Evolutionary conservation across 2,329 filamentous ascomycete species (phyloP).

Genomic region (Fusarium neocosmosporiellum): DNA sequence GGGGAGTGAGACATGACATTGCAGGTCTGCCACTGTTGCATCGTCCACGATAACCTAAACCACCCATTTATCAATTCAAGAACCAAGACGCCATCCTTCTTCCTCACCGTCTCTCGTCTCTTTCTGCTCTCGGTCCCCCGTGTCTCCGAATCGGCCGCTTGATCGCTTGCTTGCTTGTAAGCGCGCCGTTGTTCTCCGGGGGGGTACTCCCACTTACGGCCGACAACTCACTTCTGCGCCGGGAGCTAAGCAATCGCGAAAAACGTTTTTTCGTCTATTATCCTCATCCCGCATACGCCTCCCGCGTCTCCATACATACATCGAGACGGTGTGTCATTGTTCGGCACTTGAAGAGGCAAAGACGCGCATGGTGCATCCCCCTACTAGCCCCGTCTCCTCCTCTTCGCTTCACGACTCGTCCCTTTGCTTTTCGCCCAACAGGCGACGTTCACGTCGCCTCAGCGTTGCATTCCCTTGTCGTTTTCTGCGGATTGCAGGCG

Average conservation of each 20-base stretch:
- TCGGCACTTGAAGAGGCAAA: constrained; percentile 30
- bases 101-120: constrained; percentile 10
- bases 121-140: not conserved
- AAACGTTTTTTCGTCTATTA: not conserved
- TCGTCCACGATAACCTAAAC: constrained; percentile 16
- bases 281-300: constrained; percentile 6
- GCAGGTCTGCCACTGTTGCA: constrained; percentile 20
- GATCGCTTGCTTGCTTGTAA: constrained; percentile 4
- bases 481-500: constrained; percentile 37
- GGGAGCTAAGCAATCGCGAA: constrained; percentile 1
- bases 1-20: constrained; percentile 15
- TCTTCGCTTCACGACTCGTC: not conserved
- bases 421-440: not conserved
- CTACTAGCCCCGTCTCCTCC: not conserved
- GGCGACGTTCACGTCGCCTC: not conserved
- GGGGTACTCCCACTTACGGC: constrained; percentile 9
- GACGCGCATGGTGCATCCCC: constrained; percentile 4
- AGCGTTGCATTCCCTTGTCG: constrained; percentile 18
- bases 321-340: constrained; percentile 21
- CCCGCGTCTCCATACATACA: constrained; percentile 30
- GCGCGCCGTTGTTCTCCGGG: constrained; percentile 19
- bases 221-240: constrained; percentile 33
- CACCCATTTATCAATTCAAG: not conserved
- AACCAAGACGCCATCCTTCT: constrained; percentile 3
- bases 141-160: constrained; percentile 1